Evolutionary conservation across 2,329 filamentous ascomycete species (phyloP).

Genomic region (Sporothrix brasiliensis): DNA sequence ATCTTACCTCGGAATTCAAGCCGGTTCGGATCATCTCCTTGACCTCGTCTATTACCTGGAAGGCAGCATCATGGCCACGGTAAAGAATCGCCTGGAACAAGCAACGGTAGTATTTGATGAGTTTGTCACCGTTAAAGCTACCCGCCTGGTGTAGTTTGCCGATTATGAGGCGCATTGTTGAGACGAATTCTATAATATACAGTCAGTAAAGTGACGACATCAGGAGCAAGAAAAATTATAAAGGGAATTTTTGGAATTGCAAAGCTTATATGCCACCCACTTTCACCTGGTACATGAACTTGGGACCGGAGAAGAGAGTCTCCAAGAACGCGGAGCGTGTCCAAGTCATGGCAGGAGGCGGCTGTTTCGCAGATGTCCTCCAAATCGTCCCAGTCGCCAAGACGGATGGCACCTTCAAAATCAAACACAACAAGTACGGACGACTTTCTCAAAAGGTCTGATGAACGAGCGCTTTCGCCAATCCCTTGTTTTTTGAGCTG

Average conservation of each 20-base stretch:
- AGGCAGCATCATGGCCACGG: conserved; percentile 57
- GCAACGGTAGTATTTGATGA: conserved; percentile 78
- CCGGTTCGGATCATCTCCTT: conserved; percentile 54
- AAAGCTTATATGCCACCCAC: conserved; percentile 11
- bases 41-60: conserved; percentile 67
- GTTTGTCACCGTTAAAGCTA: conserved; percentile 57
- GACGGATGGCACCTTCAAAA: conserved; percentile 71
- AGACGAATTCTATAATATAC: conserved; percentile 50
- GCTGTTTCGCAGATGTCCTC: conserved; percentile 60
- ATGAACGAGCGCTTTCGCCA: conserved; percentile 49
- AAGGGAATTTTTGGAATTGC: background rate
- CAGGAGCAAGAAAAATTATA: background rate
- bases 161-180: conserved; percentile 66
- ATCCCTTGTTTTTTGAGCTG: conserved; percentile 47
- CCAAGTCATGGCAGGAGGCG: conserved; percentile 48
- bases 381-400: conserved; percentile 70
- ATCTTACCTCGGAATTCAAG: background rate
- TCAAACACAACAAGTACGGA: conserved; percentile 72
- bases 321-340: conserved; percentile 64
- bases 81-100: conserved; percentile 70
- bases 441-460: conserved; percentile 64
- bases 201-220: background rate
- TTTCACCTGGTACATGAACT: conserved; percentile 41
- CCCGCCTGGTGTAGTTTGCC: conserved; percentile 66
- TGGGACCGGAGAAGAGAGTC: conserved; percentile 63